A percentile compares a stretch with the other conserved stretches of the same genome.
phyloP scores from a whole-genome alignment of 2,329 filamentous ascomycete species.

The Zymoseptoria passerinii region DNA sequence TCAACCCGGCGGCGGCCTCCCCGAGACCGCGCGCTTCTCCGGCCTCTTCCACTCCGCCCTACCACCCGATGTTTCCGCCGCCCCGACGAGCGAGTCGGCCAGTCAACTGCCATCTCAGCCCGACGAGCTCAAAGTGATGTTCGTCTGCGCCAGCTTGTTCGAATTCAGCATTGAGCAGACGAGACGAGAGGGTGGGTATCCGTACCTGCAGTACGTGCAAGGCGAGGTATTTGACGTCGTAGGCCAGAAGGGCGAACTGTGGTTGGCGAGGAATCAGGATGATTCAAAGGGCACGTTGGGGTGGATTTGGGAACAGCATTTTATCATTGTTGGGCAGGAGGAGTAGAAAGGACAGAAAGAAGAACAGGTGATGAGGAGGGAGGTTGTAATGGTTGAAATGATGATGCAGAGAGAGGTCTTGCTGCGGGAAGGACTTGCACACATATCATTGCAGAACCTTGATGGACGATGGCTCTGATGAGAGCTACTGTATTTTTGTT shows the following conservation, averaged over 20 bases:
- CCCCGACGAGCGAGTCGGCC: slow-evolving; percentile 4
- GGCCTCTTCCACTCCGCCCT: slow-evolving; percentile 29
- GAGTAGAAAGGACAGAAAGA: not conserved
- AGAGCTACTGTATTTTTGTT: not conserved
- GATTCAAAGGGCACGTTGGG: slow-evolving; percentile 70
- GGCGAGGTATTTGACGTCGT: slow-evolving; percentile 72
- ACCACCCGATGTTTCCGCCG: slow-evolving; percentile 18
- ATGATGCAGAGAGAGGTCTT: not conserved
- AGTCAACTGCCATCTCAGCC: slow-evolving; percentile 14
- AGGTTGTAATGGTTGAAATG: not conserved
- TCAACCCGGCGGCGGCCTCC: slow-evolving; percentile 14
- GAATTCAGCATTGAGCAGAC: slow-evolving; percentile 95
- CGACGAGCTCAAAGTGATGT: slow-evolving; percentile 52
- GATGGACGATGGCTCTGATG: not conserved
- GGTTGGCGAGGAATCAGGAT: slow-evolving; percentile 96
- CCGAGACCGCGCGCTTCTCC: slow-evolving; percentile 21
- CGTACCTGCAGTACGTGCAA: slow-evolving; percentile 89
- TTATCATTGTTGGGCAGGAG: slow-evolving; percentile 38
- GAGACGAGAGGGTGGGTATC: slow-evolving; percentile 87
- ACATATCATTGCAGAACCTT: not conserved
- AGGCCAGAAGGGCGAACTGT: slow-evolving; percentile 92
- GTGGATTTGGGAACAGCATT: slow-evolving; percentile 99
- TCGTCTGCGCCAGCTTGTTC: slow-evolving; percentile 86
- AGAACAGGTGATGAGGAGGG: not conserved
- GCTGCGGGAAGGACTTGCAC: not conserved